phyloP scores from a whole-genome alignment of 2,329 filamentous ascomycete genomes.

The Pseudogymnoascus sp. region DNA sequence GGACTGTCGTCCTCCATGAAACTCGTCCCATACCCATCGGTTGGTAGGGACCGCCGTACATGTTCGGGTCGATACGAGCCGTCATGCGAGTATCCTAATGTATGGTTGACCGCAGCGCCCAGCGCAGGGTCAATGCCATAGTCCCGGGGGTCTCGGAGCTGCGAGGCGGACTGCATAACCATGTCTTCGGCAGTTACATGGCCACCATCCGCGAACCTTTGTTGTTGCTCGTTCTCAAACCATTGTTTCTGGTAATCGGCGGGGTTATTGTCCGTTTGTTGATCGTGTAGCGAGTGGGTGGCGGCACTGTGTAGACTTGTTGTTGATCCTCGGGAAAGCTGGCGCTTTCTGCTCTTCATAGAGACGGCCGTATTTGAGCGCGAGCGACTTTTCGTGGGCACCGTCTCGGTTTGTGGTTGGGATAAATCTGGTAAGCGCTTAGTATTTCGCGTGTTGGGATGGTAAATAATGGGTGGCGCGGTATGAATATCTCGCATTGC shows the following conservation, averaged over 20 bases:
- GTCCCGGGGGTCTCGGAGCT: constrained; percentile 43
- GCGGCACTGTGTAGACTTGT: constrained; percentile 34
- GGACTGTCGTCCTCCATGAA: constrained; percentile 52
- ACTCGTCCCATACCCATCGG: constrained; percentile 45
- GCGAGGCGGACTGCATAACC: constrained; percentile 48
- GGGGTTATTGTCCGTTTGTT: constrained; percentile 20
- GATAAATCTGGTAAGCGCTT: constrained; percentile 17
- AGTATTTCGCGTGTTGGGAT: constrained; percentile 6
- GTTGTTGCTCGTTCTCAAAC: constrained; percentile 25
- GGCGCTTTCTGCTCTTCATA: constrained; percentile 33
- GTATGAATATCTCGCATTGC: not conserved
- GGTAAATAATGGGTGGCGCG: constrained; percentile 3
- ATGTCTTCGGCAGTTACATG: constrained; percentile 49
- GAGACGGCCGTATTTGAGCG: constrained; percentile 37
- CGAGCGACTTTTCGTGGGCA: constrained; percentile 33
- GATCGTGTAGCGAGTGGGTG: constrained; percentile 23
- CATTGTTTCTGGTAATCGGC: constrained; percentile 25
- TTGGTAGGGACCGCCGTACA: constrained; percentile 43
- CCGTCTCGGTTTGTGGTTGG: constrained; percentile 25
- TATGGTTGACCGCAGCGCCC: constrained; percentile 37
- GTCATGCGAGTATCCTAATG: constrained; percentile 37
- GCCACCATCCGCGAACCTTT: constrained; percentile 22
- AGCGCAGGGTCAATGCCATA: constrained; percentile 44
- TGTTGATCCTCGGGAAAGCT: constrained; percentile 39
- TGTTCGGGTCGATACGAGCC: constrained; percentile 27